Percentiles rank a stretch among this genome's conserved stretches.
Conservation (phyloP, 139 green algal species). For the Choricystis sp. region DNA sequence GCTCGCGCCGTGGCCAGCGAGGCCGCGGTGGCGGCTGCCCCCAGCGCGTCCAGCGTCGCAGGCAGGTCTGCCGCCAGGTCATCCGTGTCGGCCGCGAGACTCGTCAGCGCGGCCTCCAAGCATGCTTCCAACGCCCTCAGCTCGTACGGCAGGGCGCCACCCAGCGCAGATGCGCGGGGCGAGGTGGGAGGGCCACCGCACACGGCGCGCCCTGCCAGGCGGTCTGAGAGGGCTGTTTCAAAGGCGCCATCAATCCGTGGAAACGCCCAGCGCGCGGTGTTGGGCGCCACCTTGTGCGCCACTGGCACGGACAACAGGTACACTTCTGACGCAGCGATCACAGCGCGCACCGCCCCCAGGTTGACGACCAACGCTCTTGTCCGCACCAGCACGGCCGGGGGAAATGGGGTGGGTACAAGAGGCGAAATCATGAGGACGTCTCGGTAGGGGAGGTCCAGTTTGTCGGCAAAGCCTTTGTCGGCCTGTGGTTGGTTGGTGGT, state of each 20-base stretch:
- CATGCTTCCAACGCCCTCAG: not conserved
- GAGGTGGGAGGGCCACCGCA: too few species aligned
- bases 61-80: not conserved
- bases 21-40: too few species aligned
- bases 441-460: not conserved
- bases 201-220: not conserved
- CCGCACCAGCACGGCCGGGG: not conserved
- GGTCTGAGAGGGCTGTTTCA: not conserved
- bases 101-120: not conserved
- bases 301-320: not conserved
- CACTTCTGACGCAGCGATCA: not conserved
- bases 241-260: not conserved
- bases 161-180: not conserved
- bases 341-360: not conserved
- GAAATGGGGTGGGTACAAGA: not conserved
- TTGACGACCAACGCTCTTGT: not conserved
- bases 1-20: not conserved
- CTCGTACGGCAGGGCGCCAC: not conserved
- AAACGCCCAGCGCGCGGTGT: not conserved
- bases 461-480: not conserved
- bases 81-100: not conserved
- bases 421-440: not conserved
- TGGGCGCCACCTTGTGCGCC: too few species aligned
- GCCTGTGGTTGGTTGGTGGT: not conserved
- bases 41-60: not conserved